Evolutionary conservation across 2,329 filamentous ascomycete genomes (phyloP).

Genomic region (Simplicillium sp.): DNA sequence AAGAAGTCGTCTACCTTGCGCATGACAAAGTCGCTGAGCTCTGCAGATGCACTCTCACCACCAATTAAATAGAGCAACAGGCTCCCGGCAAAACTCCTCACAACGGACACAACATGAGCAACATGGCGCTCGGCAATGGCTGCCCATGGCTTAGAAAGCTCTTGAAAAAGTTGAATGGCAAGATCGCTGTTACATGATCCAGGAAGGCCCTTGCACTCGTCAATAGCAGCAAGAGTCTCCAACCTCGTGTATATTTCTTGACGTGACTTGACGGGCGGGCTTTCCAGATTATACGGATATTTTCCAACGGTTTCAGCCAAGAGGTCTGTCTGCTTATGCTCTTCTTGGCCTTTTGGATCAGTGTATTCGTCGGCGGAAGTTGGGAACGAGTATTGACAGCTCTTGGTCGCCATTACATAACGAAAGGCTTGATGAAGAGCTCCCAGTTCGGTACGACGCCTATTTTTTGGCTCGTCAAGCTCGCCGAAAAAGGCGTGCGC

Average conservation of each 20-base stretch:
- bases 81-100: constrained; percentile 26
- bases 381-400: too few relatives aligned
- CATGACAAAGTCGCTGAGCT: constrained; percentile 11
- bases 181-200: constrained; percentile 26
- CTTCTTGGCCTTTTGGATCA: not conserved
- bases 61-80: constrained; percentile 15
- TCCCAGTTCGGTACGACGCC: constrained; percentile 12
- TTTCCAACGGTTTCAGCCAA: too few relatives aligned
- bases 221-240: constrained; percentile 16
- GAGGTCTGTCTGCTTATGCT: not conserved
- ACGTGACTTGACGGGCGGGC: not conserved
- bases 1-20: constrained; percentile 20
- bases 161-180: constrained; percentile 27
- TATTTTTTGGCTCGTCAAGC: not conserved
- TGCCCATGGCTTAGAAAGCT: constrained; percentile 27
- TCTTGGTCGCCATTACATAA: constrained; percentile 5
- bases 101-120: constrained; percentile 14
- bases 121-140: constrained; percentile 26
- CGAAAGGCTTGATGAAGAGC: constrained; percentile 11
- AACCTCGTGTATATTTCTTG: not conserved
- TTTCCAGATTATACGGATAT: too few relatives aligned
- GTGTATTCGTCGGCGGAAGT: not conserved
- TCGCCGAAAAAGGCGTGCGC: constrained; percentile 19
- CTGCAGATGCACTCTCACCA: constrained; percentile 10
- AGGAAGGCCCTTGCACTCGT: constrained; percentile 30